Base-by-base conservation (phyloP, 2,329 filamentous ascomycete genomes). In the Trichoderma atrobrunneum region DNA sequence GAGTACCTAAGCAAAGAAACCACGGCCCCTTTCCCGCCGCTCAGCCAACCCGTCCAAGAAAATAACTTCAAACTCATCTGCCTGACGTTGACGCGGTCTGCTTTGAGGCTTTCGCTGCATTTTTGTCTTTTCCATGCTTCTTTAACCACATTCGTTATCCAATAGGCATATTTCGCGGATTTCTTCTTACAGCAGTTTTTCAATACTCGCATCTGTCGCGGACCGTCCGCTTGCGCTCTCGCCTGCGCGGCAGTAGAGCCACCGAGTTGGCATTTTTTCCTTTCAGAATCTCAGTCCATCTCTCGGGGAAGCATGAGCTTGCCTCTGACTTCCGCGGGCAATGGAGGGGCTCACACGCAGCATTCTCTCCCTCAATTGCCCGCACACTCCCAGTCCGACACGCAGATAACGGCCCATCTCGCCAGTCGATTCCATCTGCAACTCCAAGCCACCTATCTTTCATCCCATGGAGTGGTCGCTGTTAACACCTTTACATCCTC, bases 401-500 rank as follows among this genome's bases (percentile, higher is more conserved):
- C 91, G 60, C 91, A 94, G 78, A 85, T 95, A 76, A 96, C 93
- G 4, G 92, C 92, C 67, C 93, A 95, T 81, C 88, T 96, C 74
- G 93, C 93, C 77, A 94, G 89, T 81, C 94, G 95, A 69, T 99
- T 97, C 82, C 96, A 99, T 84, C 92, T 97, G 68, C 92, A 93
- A 69, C 85, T 96, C 72, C 94, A 96, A 11, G 97, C 95, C 0
- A 94, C 96, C 68, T 90, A 90, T 63, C 89, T 99, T 21, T 98
- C 95, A 1, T 97, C 94, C 1, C 95, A 98, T 80, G 96, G 92
- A 63, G 87, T 98, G 76, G 92, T 99, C 79, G 92, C 93, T 67
- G 86, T 99, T 75, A 99, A 99, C 85, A 99, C 95, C 24, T 98
- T 97, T 81, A 95, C 93, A 12, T 93, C 93, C 12, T 95, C 95